Evolutionary conservation across 352 stramenopile species (phyloP).

Genomic region (Aphanomyces astaci): DNA sequence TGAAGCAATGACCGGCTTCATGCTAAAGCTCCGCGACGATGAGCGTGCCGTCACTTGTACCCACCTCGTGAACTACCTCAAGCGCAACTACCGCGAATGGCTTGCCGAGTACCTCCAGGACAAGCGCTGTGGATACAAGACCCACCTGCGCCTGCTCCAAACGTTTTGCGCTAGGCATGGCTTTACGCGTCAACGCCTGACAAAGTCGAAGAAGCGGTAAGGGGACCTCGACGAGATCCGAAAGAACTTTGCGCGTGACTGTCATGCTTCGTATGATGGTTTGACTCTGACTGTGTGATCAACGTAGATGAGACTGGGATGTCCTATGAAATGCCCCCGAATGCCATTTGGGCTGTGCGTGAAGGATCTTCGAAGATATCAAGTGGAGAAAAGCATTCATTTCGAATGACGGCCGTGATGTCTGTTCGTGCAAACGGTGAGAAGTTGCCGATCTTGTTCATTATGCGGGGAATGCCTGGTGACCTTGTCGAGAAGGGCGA

Average conservation of each 20-base stretch:
- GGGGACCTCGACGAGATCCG: background rate
- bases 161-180: background rate
- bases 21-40: background rate
- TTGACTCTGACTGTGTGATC: background rate
- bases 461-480: slow-evolving; percentile 19
- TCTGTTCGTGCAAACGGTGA: slow-evolving; percentile 20
- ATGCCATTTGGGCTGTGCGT: slow-evolving; percentile 8
- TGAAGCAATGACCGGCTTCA: background rate
- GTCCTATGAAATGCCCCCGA: slow-evolving; percentile 21
- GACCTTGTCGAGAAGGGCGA: slow-evolving; percentile 22
- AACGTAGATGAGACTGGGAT: slow-evolving; percentile 26
- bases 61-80: slow-evolving; percentile 13
- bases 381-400: slow-evolving; percentile 22
- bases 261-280: background rate
- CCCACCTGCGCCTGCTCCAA: background rate
- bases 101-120: background rate
- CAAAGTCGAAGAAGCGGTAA: background rate
- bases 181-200: background rate
- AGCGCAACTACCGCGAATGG: background rate
- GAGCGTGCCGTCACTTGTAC: background rate
- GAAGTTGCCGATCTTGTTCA: slow-evolving; percentile 28
- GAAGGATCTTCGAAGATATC: slow-evolving; percentile 20
- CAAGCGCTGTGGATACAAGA: background rate
- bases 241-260: background rate
- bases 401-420: slow-evolving; percentile 21